Evolutionary conservation across 768 basidiomycete genomes (phyloP), one percentile per base, ranked within the genome.

Genomic region (Thelephora aurantiotincta): DNA sequence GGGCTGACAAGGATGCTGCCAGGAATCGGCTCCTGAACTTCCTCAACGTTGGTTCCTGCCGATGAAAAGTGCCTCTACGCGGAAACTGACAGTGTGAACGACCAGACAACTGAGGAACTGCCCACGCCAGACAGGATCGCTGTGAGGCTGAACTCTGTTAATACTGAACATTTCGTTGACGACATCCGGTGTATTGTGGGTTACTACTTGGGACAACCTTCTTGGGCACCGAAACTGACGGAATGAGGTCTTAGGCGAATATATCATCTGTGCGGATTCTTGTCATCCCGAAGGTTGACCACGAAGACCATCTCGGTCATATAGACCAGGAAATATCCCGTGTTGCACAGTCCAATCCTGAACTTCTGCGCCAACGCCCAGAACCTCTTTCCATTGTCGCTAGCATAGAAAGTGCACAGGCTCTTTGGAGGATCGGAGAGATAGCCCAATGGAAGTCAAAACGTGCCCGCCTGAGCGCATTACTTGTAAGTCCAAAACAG

Each of bases 251-350:
- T 14, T 14, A 41, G 38, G 22, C 22, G 38, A 41, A 41, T 18
- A 60, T 69, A 12, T 60, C 68, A 0, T 55, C 65, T 41, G 71
- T 91, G 30, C 65, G 71, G 22, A 80, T 79, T 3, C 65, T 93
- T n/a, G 73, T 92, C 16, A 69, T 96, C 16, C 91, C 91, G 2
- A 96, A 96, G 63, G 74, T 92, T 14, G 77, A 90, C 51, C 78
- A 80, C 0, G 68, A 70, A 1, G 64, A 70, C 35, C 83, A 90
- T 56, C 63, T 96, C 41, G 66, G 79, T 52, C 60, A 66, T 37
- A 75, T 88, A 36, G 80, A 78, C 12, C 66, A 52, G 44, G 64
- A 63, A 42, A 64, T 80, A 26, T 64, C 61, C 42, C 50, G 60
- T n/a, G 54, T 61, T 18, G 63, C 56, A 52, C 53, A 58, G 52